phyloP scores from a whole-genome alignment of 2,329 filamentous ascomycete species.

The Moelleriella libera region DNA sequence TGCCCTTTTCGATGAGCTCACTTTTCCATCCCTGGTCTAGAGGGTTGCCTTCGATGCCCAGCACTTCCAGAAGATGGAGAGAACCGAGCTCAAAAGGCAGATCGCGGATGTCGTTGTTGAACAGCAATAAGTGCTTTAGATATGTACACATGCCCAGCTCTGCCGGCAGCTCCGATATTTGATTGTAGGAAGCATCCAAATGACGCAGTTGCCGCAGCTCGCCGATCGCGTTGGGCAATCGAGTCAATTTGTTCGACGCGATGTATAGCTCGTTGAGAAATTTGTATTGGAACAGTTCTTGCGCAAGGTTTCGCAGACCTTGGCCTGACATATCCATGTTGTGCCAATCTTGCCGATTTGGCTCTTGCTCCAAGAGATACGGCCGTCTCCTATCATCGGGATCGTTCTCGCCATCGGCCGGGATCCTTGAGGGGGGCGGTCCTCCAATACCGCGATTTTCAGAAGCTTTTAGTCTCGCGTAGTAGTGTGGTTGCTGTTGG shows the following conservation, averaged over 20 bases:
- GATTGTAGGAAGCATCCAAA: slow-evolving; percentile 81
- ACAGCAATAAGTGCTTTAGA: slow-evolving; percentile 70
- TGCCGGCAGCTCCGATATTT: slow-evolving; percentile 65
- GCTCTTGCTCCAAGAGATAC: slow-evolving; percentile 50
- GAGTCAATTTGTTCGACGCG: slow-evolving; percentile 77
- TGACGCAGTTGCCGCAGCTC: slow-evolving; percentile 67
- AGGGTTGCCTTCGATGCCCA: slow-evolving; percentile 88
- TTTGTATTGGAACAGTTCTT: slow-evolving; percentile 69
- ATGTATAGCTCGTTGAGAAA: slow-evolving; percentile 90
- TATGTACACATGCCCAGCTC: slow-evolving; percentile 97
- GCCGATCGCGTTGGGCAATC: slow-evolving; percentile 70
- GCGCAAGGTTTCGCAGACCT: slow-evolving; percentile 69
- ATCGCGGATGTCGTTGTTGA: slow-evolving; percentile 76
- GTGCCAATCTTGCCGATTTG: slow-evolving; percentile 73
- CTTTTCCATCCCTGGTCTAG: slow-evolving; percentile 63
- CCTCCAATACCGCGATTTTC: slow-evolving; percentile 55
- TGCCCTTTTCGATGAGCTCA: slow-evolving; percentile 76
- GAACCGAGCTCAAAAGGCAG: slow-evolving; percentile 82
- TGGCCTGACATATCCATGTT: slow-evolving; percentile 94
- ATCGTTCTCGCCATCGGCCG: slow-evolving; percentile 37
- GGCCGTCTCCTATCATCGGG: slow-evolving; percentile 43
- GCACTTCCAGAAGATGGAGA: slow-evolving; percentile 72
- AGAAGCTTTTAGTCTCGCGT: slow-evolving; percentile 55
- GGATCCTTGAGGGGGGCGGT: slow-evolving; percentile 31
- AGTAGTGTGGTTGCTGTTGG: slow-evolving; percentile 52